Evolutionary conservation across 495 filamentous ascomycete species (phyloP).

Genomic region (Trichoderma orchidacearum): DNA sequence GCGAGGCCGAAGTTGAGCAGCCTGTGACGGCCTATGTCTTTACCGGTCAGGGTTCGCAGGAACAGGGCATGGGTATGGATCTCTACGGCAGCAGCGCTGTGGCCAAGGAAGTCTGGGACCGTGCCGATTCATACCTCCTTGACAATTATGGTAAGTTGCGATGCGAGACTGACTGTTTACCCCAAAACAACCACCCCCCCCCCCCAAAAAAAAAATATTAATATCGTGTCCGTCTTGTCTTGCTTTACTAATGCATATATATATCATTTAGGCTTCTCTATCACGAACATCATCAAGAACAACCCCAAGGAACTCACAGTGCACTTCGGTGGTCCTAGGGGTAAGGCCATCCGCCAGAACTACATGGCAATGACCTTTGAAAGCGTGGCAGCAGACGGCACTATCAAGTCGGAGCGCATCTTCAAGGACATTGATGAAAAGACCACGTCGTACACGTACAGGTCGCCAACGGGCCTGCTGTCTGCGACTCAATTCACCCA

Average conservation of each 20-base stretch:
- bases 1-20: constrained; percentile 96
- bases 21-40: constrained; percentile 97
- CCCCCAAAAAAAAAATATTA: too few relatives aligned
- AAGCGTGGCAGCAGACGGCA: constrained; percentile 78
- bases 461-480: constrained; percentile 85
- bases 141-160: constrained; percentile 90
- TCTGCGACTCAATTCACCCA: constrained; percentile 99
- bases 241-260: constrained; percentile 22
- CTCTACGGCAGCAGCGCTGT: constrained; percentile 85
- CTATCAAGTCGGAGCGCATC: constrained; percentile 94
- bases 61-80: constrained; percentile 99
- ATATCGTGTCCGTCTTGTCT: too few relatives aligned
- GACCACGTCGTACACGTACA: constrained; percentile 91
- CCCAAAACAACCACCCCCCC: too few relatives aligned
- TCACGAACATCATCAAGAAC: constrained; percentile 98
- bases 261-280: constrained; percentile 74
- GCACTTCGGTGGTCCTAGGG: constrained; percentile 91
- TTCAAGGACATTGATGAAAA: constrained; percentile 93
- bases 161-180: too few relatives aligned
- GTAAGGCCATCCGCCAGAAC: constrained; percentile 93
- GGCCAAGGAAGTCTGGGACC: constrained; percentile 95
- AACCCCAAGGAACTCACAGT: constrained; percentile 98
- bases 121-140: constrained; percentile 93
- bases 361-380: constrained; percentile 99
- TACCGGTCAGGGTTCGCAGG: constrained; percentile 94